Evolutionary conservation across 23 red algal species (phyloP).

Genomic region (Gracilaria gracilis): DNA sequence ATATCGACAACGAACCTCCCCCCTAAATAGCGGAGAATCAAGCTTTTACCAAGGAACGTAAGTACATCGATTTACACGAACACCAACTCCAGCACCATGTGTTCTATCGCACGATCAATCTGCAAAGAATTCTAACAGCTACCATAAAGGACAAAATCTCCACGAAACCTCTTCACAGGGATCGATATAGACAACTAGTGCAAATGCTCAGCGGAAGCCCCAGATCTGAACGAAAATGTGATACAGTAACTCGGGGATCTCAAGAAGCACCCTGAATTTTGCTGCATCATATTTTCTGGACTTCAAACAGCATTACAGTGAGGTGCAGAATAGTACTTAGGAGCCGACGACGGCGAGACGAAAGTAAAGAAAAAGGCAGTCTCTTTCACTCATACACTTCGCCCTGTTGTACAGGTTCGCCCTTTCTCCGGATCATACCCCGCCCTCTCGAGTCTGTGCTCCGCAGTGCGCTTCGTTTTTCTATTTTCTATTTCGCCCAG

Average conservation of each 20-base stretch:
- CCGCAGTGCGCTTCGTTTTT: too few species aligned
- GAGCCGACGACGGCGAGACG: too few species aligned
- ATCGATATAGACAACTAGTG: neutral
- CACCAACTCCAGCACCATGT: neutral
- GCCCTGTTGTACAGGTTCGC: too few species aligned
- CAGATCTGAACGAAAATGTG: neutral
- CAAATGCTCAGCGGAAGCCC: neutral
- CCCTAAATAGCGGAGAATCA: neutral
- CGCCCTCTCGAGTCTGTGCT: too few species aligned
- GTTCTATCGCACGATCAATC: neutral
- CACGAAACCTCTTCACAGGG: neutral
- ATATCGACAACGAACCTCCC: neutral
- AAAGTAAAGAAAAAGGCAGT: too few species aligned
- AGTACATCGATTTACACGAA: neutral
- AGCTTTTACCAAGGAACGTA: neutral
- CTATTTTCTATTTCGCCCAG: too few species aligned
- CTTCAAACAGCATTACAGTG: neutral
- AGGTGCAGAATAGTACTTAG: too few species aligned
- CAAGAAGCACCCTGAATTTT: neutral
- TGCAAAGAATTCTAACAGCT: neutral
- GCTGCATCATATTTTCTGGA: neutral
- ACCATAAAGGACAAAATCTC: neutral
- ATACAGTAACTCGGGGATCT: neutral
- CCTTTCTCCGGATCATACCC: too few species aligned
- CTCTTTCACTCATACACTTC: too few species aligned